Conservation (phyloP, 139 green algal genomes). For the Astrephomene gubernaculifera region DNA sequence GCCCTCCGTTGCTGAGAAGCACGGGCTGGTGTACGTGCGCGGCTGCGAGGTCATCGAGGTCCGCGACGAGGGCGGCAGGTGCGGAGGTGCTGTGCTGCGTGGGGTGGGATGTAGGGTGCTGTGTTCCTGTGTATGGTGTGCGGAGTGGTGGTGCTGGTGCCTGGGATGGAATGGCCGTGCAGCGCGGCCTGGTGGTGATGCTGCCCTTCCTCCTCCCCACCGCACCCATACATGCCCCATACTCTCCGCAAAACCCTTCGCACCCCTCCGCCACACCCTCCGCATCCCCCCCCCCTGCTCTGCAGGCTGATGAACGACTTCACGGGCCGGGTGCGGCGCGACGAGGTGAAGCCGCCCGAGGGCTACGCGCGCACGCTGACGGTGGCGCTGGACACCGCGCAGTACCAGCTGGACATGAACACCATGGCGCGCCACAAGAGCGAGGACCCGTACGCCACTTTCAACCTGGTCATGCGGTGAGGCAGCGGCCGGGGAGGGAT, state of each 20-base stretch:
- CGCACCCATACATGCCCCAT: too few species aligned
- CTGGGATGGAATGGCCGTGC: too few species aligned
- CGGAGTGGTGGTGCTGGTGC: too few species aligned
- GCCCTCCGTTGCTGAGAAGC: conserved; percentile 59
- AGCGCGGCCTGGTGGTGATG: too few species aligned
- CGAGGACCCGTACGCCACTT: conserved; percentile 86
- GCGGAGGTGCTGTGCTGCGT: too few species aligned
- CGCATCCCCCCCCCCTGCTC: background rate
- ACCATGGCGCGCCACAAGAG: conserved; percentile 56
- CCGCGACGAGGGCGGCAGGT: conserved; percentile 56
- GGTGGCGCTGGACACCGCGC: conserved; percentile 91
- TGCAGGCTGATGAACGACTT: conserved; percentile 96
- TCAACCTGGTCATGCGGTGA: conserved; percentile 92
- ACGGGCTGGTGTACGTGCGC: conserved; percentile 83
- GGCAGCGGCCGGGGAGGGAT: too few species aligned
- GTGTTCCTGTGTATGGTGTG: too few species aligned
- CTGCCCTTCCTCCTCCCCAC: too few species aligned
- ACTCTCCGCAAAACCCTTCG: too few species aligned
- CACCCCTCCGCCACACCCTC: too few species aligned
- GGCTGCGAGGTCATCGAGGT: conserved; percentile 84
- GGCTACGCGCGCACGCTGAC: conserved; percentile 84
- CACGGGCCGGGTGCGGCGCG: conserved; percentile 79
- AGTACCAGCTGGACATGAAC: conserved; percentile 94
- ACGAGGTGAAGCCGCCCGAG: conserved; percentile 72
- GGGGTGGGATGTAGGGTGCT: background rate